Conservation (phyloP, 176 grass and related monocot genomes). For the Triticum monococcum region DNA sequence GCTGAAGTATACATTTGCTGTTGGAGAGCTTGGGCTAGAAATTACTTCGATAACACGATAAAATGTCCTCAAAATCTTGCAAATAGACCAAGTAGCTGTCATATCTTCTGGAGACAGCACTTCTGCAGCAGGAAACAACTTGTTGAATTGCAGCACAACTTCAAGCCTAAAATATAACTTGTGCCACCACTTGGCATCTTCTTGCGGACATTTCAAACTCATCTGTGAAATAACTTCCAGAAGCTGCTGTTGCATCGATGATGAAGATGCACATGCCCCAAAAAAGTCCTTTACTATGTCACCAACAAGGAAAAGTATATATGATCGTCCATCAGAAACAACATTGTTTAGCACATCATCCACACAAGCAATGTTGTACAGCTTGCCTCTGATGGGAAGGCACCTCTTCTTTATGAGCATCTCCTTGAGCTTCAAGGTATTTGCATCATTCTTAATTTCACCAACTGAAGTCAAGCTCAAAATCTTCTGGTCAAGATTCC, state of each 20-base stretch:
- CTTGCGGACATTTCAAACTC: slow-evolving; percentile 45
- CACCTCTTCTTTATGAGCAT: slow-evolving; percentile 30
- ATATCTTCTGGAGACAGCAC: slow-evolving; percentile 26
- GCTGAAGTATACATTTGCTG: slow-evolving; percentile 51
- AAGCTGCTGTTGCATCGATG: slow-evolving; percentile 33
- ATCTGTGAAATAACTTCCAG: slow-evolving; percentile 42
- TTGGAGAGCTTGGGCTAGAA: slow-evolving; percentile 29
- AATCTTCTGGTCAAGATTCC: slow-evolving; percentile 47
- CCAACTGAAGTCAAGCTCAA: slow-evolving; percentile 9
- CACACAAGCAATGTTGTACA: slow-evolving; percentile 44
- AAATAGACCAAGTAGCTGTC: slow-evolving; percentile 27
- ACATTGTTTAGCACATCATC: slow-evolving; percentile 42
- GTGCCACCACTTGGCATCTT: slow-evolving; percentile 56
- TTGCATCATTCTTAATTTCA: slow-evolving; percentile 41
- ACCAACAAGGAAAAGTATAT: slow-evolving; percentile 45
- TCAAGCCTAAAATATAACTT: slow-evolving; percentile 53
- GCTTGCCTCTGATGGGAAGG: slow-evolving; percentile 48
- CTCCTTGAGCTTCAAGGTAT: slow-evolving; percentile 29
- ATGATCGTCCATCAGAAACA: slow-evolving; percentile 24
- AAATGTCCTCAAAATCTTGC: slow-evolving; percentile 48
- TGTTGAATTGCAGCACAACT: slow-evolving; percentile 48
- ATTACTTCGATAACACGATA: slow-evolving; percentile 48
- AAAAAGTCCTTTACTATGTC: slow-evolving; percentile 41
- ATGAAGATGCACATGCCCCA: slow-evolving; percentile 23
- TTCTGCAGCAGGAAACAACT: slow-evolving; percentile 46